Evolutionary conservation across 83 land plant species (phyloP).

Genomic region (Picea abies): DNA sequence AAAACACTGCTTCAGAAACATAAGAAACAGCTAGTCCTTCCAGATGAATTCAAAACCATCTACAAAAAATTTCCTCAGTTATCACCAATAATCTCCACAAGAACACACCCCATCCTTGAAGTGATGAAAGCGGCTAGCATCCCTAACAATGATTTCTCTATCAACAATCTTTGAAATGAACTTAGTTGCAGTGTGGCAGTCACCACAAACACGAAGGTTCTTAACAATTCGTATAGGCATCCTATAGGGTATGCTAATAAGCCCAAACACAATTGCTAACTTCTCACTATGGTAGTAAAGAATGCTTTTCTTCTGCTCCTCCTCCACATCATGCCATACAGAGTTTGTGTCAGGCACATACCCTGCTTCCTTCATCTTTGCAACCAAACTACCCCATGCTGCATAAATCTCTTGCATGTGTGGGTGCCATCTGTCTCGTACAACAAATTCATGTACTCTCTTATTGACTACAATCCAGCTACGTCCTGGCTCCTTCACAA

Average conservation of each 20-base stretch:
- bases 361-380: constrained; percentile 53
- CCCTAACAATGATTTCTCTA: constrained; percentile 48
- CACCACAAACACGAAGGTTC: not conserved
- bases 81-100: constrained; percentile 64
- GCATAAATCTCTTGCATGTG: constrained; percentile 47
- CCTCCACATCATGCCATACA: constrained; percentile 73
- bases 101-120: constrained; percentile 54
- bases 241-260: not conserved
- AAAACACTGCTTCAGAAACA: too few species aligned
- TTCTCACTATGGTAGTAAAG: not conserved
- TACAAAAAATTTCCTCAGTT: not conserved
- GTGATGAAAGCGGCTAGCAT: constrained; percentile 60
- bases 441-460: constrained; percentile 39
- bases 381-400: constrained; percentile 40
- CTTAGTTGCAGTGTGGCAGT: not conserved
- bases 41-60: too few species aligned
- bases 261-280: constrained; percentile 14
- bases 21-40: too few species aligned
- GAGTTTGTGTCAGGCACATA: constrained; percentile 56
- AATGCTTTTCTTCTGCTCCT: constrained; percentile 19
- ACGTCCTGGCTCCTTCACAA: not conserved
- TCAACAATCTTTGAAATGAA: not conserved
- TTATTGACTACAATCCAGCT: constrained; percentile 10
- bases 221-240: not conserved
- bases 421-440: constrained; percentile 49